Conservation (phyloP, 768 basidiomycete species). For the Macrolepiota dolichaula region DNA sequence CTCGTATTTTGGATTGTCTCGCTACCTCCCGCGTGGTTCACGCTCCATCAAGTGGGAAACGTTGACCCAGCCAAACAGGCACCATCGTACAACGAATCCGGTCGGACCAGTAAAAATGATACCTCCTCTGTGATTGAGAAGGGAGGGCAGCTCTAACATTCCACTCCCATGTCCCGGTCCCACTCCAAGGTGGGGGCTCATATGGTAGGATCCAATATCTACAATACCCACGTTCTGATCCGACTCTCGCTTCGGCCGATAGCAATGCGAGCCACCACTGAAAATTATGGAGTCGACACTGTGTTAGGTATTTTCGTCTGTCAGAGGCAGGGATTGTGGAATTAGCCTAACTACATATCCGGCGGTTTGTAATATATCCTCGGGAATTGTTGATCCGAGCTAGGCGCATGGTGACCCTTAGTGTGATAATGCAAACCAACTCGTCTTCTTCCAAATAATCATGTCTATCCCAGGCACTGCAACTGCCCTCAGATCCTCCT, state of each 20-base stretch:
- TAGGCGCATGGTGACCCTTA: background rate
- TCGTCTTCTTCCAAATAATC: slow-evolving; percentile 13
- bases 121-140: background rate
- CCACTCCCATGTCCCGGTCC: background rate
- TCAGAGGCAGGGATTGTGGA: no score
- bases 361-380: background rate
- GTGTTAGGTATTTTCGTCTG: no score
- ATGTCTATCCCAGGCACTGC: slow-evolving; percentile 6
- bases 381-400: slow-evolving; percentile 5
- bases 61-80: background rate
- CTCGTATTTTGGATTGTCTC: background rate
- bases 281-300: no score
- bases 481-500: slow-evolving; percentile 14
- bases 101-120: background rate
- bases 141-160: background rate
- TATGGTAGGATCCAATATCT: no score
- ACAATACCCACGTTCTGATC: no score
- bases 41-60: background rate
- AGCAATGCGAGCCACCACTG: no score
- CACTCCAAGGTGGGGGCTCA: no score
- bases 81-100: background rate
- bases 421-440: background rate
- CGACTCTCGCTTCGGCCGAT: no score
- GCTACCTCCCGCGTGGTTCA: background rate
- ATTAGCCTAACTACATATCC: background rate